A percentile compares a stretch with the other conserved stretches of the same genome.
phyloP scores from a whole-genome alignment of 1,284 basidiomycete species.

The Apiotrichum montevideense region DNA sequence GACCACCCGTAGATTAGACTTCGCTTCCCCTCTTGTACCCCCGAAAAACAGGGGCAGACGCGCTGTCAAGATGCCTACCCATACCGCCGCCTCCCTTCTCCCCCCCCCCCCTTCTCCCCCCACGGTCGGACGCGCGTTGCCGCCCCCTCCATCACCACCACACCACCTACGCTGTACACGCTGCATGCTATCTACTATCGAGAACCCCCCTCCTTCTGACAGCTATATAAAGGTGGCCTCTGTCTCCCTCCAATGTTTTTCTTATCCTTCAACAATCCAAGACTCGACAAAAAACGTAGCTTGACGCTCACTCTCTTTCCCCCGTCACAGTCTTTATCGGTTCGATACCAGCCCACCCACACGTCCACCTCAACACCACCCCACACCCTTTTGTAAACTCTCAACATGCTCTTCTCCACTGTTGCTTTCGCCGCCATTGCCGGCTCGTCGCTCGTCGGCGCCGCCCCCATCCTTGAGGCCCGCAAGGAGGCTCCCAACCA shows the following conservation, averaged over 20 bases:
- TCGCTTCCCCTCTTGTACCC: too few species aligned
- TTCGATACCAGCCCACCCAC: slow-evolving; percentile 6
- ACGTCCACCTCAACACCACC: slow-evolving; percentile 5
- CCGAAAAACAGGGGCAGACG: too few species aligned
- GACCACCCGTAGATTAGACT: too few species aligned
- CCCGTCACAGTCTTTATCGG: slow-evolving; percentile 15
- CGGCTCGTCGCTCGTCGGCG: slow-evolving; percentile 49
- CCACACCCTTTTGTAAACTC: slow-evolving; percentile 2
- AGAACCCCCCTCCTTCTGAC: not conserved
- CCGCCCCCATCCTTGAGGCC: slow-evolving; percentile 48
- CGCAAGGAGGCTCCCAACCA: slow-evolving; percentile 46
- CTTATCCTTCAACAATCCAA: not conserved
- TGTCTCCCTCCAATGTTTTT: not conserved
- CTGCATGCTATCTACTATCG: too few species aligned
- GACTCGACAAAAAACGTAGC: slow-evolving; percentile 2
- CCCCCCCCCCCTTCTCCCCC: too few species aligned
- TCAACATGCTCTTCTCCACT: slow-evolving; percentile 40
- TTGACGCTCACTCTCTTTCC: slow-evolving; percentile 14
- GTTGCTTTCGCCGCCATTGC: slow-evolving; percentile 53
- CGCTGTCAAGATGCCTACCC: too few species aligned
- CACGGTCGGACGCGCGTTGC: too few species aligned
- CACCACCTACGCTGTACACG: too few species aligned
- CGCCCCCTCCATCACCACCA: too few species aligned
- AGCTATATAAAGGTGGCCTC: not conserved
- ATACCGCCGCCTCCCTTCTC: too few species aligned